A percentile compares a stretch with the other conserved stretches of the same genome.
These are phyloP conservation scores for Talaromyces sp. DNA, from an alignment of 2,329 filamentous ascomycete species.

Conservation along the genomic window DNA sequence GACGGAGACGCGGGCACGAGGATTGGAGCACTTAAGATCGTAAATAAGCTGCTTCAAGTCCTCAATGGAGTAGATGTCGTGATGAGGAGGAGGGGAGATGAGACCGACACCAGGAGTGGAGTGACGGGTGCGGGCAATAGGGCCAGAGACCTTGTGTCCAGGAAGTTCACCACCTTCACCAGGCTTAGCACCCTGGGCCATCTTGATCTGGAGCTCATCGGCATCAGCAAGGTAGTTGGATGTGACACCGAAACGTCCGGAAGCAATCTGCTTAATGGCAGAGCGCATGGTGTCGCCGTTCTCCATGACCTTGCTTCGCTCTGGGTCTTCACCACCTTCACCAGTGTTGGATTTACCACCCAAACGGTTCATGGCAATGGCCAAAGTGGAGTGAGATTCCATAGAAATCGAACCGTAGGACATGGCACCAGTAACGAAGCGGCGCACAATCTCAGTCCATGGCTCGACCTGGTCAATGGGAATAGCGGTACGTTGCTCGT, in stretches of 20 bases:
- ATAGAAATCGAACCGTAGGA: conserved; percentile 98
- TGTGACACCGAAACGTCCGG: conserved; percentile 92
- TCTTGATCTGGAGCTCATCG: conserved; percentile 97
- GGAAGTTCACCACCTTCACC: conserved; percentile 96
- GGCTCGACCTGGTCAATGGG: conserved; percentile 96
- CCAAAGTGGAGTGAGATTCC: conserved; percentile 94
- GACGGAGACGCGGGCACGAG: conserved; percentile 86
- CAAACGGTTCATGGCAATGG: conserved; percentile 93
- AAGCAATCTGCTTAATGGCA: conserved; percentile 96
- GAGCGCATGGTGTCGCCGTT: conserved; percentile 97
- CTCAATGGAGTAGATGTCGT: conserved; percentile 98
- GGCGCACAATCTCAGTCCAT: conserved; percentile 95
- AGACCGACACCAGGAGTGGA: conserved; percentile 94
- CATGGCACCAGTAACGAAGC: conserved; percentile 97
- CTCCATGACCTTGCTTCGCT: conserved; percentile 79
- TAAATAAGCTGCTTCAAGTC: conserved; percentile 98
- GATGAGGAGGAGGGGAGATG: conserved; percentile 92
- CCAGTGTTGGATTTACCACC: conserved; percentile 97
- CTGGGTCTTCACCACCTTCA: conserved; percentile 93
- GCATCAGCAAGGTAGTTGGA: conserved; percentile 92
- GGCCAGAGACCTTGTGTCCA: conserved; percentile 92
- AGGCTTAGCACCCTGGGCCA: conserved; percentile 97
- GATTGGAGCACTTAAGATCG: conserved; percentile 94
- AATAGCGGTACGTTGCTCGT: conserved; percentile 78
- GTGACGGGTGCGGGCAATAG: conserved; percentile 90